phyloP scores from a whole-genome alignment of 352 stramenopile species.

The Pythium phragmiticola region DNA sequence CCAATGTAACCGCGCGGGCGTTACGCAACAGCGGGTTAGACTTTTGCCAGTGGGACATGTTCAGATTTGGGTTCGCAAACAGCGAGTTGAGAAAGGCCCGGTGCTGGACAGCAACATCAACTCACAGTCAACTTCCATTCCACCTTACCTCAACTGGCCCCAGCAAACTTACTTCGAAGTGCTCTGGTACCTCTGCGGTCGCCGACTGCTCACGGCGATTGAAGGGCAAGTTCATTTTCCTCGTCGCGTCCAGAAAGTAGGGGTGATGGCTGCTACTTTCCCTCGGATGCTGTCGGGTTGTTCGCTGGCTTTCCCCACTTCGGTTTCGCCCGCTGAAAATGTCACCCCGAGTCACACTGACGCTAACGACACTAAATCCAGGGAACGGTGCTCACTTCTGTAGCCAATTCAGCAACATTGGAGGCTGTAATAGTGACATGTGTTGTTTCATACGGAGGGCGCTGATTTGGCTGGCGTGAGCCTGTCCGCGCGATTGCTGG shows the following conservation, averaged over 20 bases:
- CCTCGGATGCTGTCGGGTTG: background rate
- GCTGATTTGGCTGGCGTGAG: constrained; percentile 8
- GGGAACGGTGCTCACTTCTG: background rate
- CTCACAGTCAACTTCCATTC: background rate
- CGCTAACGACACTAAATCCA: background rate
- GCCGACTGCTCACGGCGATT: no score
- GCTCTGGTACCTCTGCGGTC: no score
- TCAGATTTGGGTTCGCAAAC: no score
- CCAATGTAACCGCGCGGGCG: background rate
- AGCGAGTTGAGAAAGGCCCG: background rate
- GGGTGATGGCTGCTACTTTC: background rate
- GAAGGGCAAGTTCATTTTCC: no score
- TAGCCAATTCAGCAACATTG: background rate
- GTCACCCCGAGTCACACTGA: background rate
- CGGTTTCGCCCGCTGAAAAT: no score
- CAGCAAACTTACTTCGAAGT: background rate
- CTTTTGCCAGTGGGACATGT: background rate
- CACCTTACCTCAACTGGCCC: constrained; percentile 4
- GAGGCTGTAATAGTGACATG: background rate
- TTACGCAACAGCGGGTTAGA: background rate
- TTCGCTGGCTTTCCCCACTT: no score
- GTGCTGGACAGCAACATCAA: constrained; percentile 2
- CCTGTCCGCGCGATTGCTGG: constrained; percentile 1
- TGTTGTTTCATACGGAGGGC: background rate
- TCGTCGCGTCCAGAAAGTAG: no score